These are phyloP conservation scores for Beauveria brongniartii DNA, from an alignment of 2,329 filamentous ascomycete species.

Conservation along the genomic window DNA sequence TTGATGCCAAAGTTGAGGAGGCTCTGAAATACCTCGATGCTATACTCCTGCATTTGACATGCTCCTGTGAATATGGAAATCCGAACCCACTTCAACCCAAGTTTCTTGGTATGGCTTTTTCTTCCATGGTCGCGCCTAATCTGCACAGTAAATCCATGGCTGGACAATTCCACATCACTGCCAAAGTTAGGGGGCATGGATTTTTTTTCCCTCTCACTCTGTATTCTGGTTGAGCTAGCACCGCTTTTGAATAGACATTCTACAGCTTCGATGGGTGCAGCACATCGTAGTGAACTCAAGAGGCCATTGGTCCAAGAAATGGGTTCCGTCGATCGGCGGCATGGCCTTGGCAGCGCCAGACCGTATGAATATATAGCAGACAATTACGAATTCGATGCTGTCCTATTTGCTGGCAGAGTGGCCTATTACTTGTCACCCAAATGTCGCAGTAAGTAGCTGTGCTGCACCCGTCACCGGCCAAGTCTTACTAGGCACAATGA, in stretches of 20 bases:
- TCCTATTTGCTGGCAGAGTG: too few species aligned
- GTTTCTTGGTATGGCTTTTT: neutral
- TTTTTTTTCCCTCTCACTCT: constrained; percentile 1
- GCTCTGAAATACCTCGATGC: neutral
- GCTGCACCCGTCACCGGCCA: too few species aligned
- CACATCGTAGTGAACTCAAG: neutral
- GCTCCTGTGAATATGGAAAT: neutral
- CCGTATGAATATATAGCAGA: too few species aligned
- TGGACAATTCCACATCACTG: neutral
- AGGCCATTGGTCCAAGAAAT: neutral
- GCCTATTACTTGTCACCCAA: too few species aligned
- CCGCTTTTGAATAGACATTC: neutral
- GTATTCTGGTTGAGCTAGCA: neutral
- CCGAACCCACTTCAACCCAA: neutral
- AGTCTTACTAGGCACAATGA: too few species aligned
- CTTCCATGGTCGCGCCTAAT: neutral
- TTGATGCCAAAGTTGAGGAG: neutral
- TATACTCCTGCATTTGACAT: constrained; percentile 1
- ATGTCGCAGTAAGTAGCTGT: too few species aligned
- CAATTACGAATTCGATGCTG: too few species aligned
- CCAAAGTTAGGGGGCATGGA: neutral
- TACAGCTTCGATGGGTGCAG: neutral
- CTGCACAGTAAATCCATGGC: neutral
- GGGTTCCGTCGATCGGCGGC: neutral
- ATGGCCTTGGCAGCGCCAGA: neutral